These are phyloP conservation scores for Xylariomycetidae sp. DNA, from an alignment of 2,329 filamentous ascomycete genomes.

Conservation along the genomic window DNA sequence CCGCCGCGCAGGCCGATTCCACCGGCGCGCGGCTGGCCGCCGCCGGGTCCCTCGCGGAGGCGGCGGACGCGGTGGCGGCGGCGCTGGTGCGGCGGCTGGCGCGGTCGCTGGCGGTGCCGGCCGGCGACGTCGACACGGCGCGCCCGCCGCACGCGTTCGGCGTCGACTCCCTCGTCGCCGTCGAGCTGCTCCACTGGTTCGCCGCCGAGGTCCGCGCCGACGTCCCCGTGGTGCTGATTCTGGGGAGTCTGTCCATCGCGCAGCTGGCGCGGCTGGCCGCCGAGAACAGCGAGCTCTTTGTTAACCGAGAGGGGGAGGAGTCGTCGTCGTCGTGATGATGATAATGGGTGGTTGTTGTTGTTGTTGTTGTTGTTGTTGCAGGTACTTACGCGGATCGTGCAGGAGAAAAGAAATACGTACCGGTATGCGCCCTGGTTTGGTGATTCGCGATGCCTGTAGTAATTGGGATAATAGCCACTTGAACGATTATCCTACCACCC, in stretches of 20 bases:
- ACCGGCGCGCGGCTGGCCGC: neutral
- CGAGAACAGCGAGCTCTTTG: neutral
- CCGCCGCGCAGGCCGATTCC: neutral
- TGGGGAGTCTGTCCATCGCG: neutral
- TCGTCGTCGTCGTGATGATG: neutral
- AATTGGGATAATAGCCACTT: too few species aligned
- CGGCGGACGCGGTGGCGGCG: constrained; percentile 1
- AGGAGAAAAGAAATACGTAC: too few species aligned
- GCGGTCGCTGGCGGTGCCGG: constrained; percentile 4
- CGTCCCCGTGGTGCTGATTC: constrained; percentile 6
- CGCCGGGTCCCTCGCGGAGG: neutral
- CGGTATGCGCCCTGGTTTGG: too few species aligned
- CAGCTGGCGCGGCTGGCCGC: neutral
- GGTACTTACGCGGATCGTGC: too few species aligned
- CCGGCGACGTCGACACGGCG: constrained; percentile 8
- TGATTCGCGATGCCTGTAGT: too few species aligned
- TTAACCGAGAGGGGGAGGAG: neutral
- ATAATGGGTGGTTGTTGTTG: neutral
- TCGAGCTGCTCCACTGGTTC: constrained; percentile 12
- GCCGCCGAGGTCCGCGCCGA: constrained; percentile 8
- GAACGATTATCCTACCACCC: too few species aligned
- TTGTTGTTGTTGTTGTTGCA: neutral
- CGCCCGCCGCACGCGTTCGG: constrained; percentile 7
- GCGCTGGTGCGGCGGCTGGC: constrained; percentile 5
- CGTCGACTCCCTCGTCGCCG: constrained; percentile 12